phyloP scores from a whole-genome alignment of 2,329 filamentous ascomycete species.

The Phialemoniopsis sp. region DNA sequence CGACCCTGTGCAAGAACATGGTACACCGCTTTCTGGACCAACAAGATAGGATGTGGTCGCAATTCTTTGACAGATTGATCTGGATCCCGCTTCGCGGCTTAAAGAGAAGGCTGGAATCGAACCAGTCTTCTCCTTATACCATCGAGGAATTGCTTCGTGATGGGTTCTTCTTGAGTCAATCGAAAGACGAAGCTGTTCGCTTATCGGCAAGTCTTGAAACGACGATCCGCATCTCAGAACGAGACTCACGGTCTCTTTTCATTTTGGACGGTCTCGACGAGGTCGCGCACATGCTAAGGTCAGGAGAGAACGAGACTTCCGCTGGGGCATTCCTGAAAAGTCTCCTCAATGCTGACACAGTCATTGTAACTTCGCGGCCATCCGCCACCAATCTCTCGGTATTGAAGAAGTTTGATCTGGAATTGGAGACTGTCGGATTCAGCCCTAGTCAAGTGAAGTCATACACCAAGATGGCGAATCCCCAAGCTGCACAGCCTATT shows the following conservation, averaged over 20 bases:
- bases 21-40: conserved; percentile 28
- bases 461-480: conserved; percentile 20
- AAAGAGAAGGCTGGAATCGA: conserved; percentile 10
- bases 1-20: conserved; percentile 36
- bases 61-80: conserved; percentile 28
- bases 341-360: conserved; percentile 24
- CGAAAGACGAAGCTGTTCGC: conserved; percentile 9
- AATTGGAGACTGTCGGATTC: conserved; percentile 36
- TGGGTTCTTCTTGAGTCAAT: conserved; percentile 19
- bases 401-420: conserved; percentile 20
- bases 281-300: conserved; percentile 18
- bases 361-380: conserved; percentile 36
- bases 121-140: no score
- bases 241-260: conserved; percentile 31
- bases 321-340: conserved; percentile 17
- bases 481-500: conserved; percentile 14
- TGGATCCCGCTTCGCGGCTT: conserved; percentile 33
- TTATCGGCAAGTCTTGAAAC: conserved; percentile 8
- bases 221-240: conserved; percentile 5
- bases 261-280: conserved; percentile 40
- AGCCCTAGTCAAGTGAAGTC: conserved; percentile 23
- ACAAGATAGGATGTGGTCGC: conserved; percentile 14
- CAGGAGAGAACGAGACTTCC: conserved; percentile 7
- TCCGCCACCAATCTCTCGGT: conserved; percentile 8
- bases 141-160: conserved; percentile 16